Evolutionary conservation across 768 basidiomycete genomes (phyloP), one percentile per base, ranked within the genome.

Genomic region (Antrodiella citrinella): DNA sequence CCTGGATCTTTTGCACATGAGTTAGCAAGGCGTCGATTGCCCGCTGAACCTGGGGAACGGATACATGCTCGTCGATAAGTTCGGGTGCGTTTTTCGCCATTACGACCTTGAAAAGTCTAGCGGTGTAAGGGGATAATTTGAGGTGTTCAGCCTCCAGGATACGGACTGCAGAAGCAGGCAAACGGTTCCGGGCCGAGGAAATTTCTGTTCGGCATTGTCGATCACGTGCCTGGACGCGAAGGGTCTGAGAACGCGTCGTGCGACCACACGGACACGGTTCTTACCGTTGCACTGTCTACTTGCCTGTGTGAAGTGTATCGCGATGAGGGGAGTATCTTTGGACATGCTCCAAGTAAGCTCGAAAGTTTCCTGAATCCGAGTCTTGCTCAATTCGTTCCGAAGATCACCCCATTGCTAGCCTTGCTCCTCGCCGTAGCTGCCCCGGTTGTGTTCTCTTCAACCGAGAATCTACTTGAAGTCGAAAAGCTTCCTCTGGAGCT

Each of bases 11-110:
- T 44, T 69, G 60, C 42, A 84, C 81, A 61, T 97, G 80, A 2
- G 75, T 69, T 46, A 87, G 74, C 15, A 99, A 77, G 0, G 94
- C 88, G 0, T 82, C 76, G 5, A 95, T 72, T 4, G 95, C 95
- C 43, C 76, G 80, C 54, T 79, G 72, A 62, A 82, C 86, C 69
- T 98, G 95, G 10, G 72, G 64, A 12, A 71, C 53, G 18, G 85
- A 84, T 54, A 96, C 83, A 54, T 74, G 82, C 13, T 60, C 73
- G 66, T 87, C 88, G 60, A 91, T 77, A 57, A 87, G 75, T 5
- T 54, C 26, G 11, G 35, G 21, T 18, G 30, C 30, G 7, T 35
- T 15, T 26, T 45, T 48, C 4, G 43, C 45, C 53, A 55, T 55
- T 3, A 15, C 10, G 43, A 21, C n/a, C n/a, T n/a, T n/a, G n/a